phyloP scores from a whole-genome alignment of 78 protist species.

The Creolimax fragrantissima region DNA sequence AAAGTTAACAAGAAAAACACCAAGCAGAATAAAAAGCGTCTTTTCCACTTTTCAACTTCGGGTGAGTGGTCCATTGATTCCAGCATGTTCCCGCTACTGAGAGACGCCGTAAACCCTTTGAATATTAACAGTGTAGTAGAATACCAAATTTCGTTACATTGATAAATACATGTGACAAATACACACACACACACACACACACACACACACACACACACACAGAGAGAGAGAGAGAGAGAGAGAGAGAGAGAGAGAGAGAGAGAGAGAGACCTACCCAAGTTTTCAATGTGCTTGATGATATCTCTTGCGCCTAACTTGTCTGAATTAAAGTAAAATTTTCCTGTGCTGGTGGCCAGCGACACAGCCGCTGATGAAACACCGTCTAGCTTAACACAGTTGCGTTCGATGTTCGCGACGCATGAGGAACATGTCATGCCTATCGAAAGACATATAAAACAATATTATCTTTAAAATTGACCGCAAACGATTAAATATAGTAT shows the following conservation, averaged over 20 bases:
- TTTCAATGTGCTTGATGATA: background rate
- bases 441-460: background rate
- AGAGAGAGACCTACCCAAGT: constrained; percentile 14
- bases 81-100: background rate
- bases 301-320: background rate
- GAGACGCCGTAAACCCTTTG: background rate
- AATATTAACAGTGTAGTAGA: background rate
- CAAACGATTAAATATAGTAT: too few relatives aligned
- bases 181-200: background rate
- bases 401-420: constrained; percentile 41
- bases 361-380: constrained; percentile 24
- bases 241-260: too few relatives aligned
- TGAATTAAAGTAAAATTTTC: background rate
- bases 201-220: background rate
- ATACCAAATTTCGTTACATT: background rate
- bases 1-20: background rate
- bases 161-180: background rate
- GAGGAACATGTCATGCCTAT: constrained; percentile 57
- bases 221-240: too few relatives aligned
- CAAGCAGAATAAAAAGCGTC: background rate
- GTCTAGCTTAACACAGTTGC: background rate
- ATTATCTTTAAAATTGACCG: too few relatives aligned
- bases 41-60: background rate
- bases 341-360: background rate
- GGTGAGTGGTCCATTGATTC: background rate